Conservation (phyloP, 169 alveolate genomes). For the Babesia bigemina region DNA sequence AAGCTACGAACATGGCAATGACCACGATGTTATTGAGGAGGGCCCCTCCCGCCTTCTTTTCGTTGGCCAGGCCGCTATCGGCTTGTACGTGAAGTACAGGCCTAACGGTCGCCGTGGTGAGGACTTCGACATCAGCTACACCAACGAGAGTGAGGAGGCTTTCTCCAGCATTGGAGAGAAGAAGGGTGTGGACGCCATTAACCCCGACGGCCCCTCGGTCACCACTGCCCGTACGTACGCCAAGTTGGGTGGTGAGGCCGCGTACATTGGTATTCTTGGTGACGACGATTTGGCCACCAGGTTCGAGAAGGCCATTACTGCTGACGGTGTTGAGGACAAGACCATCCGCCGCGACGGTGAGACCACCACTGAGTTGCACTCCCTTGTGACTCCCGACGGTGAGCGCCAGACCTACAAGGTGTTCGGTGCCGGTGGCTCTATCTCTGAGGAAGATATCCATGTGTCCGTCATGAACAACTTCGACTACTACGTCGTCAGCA, state of each 20-base stretch:
- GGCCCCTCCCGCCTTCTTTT: conserved; percentile 7
- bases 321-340: not conserved
- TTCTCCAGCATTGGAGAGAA: not conserved
- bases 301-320: not conserved
- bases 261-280: conserved; percentile 21
- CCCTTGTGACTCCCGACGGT: conserved; percentile 7
- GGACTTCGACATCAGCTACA: not conserved
- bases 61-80: not conserved
- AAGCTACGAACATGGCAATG: not conserved
- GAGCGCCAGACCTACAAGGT: conserved; percentile 9
- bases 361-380: not conserved
- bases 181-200: not conserved
- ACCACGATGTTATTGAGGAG: not conserved
- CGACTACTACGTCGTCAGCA: conserved; percentile 33
- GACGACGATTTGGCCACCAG: not conserved
- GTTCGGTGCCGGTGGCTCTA: conserved; percentile 13
- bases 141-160: not conserved
- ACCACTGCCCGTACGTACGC: conserved; percentile 24
- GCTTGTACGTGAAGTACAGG: not conserved
- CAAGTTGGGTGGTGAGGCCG: conserved; percentile 14
- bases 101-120: not conserved
- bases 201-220: conserved; percentile 9
- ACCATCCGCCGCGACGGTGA: not conserved
- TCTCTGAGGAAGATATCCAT: not conserved
- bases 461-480: not conserved